These are phyloP conservation scores for Verticillium alfalfae DNA, from an alignment of 2,329 filamentous ascomycete genomes.

Conservation along the genomic window DNA sequence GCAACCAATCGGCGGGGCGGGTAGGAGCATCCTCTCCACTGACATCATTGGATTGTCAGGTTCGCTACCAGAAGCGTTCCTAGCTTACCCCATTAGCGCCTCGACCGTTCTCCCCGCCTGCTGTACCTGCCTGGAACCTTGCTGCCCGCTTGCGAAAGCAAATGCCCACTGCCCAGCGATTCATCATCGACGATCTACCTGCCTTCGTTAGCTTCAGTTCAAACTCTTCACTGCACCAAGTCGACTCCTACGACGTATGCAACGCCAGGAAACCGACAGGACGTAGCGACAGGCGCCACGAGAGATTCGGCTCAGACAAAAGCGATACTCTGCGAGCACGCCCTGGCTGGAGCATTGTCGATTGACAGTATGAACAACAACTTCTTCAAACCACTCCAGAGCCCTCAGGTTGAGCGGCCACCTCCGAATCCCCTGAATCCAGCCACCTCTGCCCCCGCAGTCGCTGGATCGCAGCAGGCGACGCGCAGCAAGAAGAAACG, in stretches of 20 bases:
- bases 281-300: too few species aligned
- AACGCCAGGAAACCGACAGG: too few species aligned
- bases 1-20: background rate
- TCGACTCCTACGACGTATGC: background rate
- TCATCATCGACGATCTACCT: background rate
- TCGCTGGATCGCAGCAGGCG: background rate
- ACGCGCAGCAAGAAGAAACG: constrained; percentile 49
- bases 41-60: background rate
- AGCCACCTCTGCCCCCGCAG: background rate
- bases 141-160: background rate
- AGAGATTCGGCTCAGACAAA: too few species aligned
- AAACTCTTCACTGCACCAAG: background rate
- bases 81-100: background rate
- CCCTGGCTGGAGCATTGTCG: background rate
- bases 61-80: background rate
- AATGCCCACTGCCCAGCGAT: background rate
- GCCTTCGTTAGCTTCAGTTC: background rate
- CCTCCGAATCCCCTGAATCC: constrained; percentile 7
- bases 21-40: background rate
- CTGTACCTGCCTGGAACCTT: background rate
- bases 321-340: background rate
- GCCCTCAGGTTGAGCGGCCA: background rate
- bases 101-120: background rate
- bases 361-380: constrained; percentile 22
- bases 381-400: constrained; percentile 19